Evolutionary conservation across 352 stramenopile species (phyloP), one percentile per base, ranked within the genome.

Genomic region (Pilasporangium apinafurcum): DNA sequence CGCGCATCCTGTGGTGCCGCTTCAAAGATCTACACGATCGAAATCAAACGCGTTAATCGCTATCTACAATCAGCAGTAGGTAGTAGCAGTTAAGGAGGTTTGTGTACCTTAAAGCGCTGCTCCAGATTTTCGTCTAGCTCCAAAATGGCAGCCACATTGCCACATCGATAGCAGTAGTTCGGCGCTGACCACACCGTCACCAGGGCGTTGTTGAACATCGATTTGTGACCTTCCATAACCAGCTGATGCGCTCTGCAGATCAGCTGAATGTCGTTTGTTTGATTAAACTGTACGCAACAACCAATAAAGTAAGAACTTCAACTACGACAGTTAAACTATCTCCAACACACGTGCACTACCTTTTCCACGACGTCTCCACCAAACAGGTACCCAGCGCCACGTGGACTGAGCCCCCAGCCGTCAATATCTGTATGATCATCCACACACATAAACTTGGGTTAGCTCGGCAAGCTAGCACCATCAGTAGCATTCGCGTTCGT

Each of bases 161-260:
- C 96, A 56, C 96, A 99, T 48, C 96, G 79, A 70, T 99, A 98
- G 59, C 96, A 99, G 66, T 99, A 99, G 67, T 99, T 99, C 17
- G 96, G 96, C n/a, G 96, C 96, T 38, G 86, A 98, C 94, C 95
- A 99, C 25, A 99, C 95, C 12, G 96, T 99, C 22, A 99, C 96
- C 37, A 99, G 76, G n/a, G 79, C 79, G 44, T 93, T 94, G 74
- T 98, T 95, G 66, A 98, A 99, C 93, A 99, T 98, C 42, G 77
- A 92, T 54, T 95, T 92, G 65, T 92, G 75, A 8, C 82, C 82
- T 44, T 94, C 82, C 82, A 91, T 91, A 37, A 96, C 95, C 13
- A 99, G 71, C 72, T 99, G 96, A 88, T 99, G 97, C 18, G 96
- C 96, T 53, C 96, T 78, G 42, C 95, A 98, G 55, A 99, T 99